These are phyloP conservation scores for Thalassia testudinum DNA, from an alignment of 116 monocot species.

Conservation along the genomic window DNA sequence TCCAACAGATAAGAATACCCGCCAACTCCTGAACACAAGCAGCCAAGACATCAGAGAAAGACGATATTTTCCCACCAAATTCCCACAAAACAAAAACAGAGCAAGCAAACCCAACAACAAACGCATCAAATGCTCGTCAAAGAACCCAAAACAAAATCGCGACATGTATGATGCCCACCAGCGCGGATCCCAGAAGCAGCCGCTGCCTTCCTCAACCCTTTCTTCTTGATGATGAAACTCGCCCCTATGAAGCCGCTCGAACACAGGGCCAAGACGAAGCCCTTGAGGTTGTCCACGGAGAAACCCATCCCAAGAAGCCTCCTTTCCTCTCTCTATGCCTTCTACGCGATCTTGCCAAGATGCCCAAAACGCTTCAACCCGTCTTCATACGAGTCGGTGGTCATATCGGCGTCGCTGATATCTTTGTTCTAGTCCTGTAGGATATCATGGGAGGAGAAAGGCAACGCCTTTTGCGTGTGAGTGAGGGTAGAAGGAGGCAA, in stretches of 20 bases:
- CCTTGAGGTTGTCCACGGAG: constrained; percentile 71
- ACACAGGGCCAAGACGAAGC: constrained; percentile 55
- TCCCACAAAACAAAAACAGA: not conserved
- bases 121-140: not conserved
- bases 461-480: too few relatives aligned
- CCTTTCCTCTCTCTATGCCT: too few relatives aligned
- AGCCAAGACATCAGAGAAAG: not conserved
- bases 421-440: too few relatives aligned
- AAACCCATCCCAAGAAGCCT: constrained; percentile 26
- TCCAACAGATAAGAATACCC: constrained; percentile 71
- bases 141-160: not conserved
- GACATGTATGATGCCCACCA: constrained; percentile 10
- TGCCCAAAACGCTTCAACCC: too few relatives aligned
- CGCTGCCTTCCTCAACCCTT: constrained; percentile 69
- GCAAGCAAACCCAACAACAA: not conserved
- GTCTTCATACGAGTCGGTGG: too few relatives aligned
- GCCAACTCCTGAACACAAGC: constrained; percentile 40
- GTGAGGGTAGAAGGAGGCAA: too few relatives aligned
- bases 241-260: constrained; percentile 90
- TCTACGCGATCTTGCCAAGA: too few relatives aligned
- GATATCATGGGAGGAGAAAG: too few relatives aligned
- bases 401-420: too few relatives aligned
- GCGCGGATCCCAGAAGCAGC: constrained; percentile 73
- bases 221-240: constrained; percentile 98
- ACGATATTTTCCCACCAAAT: not conserved